phyloP scores from a whole-genome alignment of 441 rosid species.

The Gossypium gossypioides region DNA sequence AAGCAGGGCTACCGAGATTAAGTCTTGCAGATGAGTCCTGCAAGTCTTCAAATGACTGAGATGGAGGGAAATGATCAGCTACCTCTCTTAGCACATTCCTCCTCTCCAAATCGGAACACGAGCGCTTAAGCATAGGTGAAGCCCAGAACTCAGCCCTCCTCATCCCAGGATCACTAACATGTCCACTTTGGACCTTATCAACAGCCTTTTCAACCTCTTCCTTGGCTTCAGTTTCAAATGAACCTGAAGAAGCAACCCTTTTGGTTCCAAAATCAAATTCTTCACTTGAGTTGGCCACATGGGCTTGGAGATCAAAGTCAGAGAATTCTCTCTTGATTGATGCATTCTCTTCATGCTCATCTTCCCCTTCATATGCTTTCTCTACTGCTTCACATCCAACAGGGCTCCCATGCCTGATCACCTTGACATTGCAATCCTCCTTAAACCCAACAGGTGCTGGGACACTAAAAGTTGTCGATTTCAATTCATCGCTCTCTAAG shows the following conservation, averaged over 20 bases:
- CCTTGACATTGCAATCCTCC: conserved; percentile 24
- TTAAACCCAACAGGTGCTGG: conserved; percentile 19
- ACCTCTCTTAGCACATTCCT: conserved; percentile 31
- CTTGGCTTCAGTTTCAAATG: conserved; percentile 24
- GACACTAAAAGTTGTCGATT: conserved; percentile 25
- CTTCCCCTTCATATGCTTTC: conserved; percentile 63
- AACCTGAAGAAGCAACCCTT: conserved; percentile 19
- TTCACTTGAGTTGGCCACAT: conserved; percentile 20
- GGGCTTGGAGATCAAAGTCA: conserved; percentile 42
- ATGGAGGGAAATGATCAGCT: conserved; percentile 25
- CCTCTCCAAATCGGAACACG: conserved; percentile 71
- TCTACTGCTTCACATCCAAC: conserved; percentile 30
- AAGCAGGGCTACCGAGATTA: conserved; percentile 37
- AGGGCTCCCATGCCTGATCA: conserved; percentile 26
- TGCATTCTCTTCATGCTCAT: conserved; percentile 51
- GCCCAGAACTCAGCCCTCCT: conserved; percentile 47
- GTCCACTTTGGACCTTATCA: conserved; percentile 40
- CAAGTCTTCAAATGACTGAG: conserved; percentile 31
- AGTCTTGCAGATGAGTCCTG: conserved; percentile 21
- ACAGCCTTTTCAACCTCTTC: conserved; percentile 19
- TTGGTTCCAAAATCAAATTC: conserved; percentile 18
- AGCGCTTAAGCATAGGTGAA: conserved; percentile 65
- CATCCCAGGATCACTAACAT: conserved; percentile 78
- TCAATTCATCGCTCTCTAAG: conserved; percentile 35
- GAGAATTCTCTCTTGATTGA: conserved; percentile 49